Conservation (phyloP, 805 yeast species). For the Wickerhamiella nectarea region DNA sequence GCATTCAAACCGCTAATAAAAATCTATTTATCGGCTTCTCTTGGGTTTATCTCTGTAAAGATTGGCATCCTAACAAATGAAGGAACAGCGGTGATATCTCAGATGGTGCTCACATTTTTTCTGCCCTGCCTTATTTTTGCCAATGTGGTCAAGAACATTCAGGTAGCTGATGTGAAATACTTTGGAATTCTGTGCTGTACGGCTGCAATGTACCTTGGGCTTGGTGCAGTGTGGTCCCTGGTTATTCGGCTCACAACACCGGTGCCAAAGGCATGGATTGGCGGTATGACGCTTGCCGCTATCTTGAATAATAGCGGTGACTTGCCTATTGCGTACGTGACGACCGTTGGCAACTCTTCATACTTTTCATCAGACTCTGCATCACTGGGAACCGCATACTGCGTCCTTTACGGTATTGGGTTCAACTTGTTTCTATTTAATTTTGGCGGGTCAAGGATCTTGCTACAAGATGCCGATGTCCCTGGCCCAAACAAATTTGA, state of each 20-base stretch:
- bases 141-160: conserved; percentile 53
- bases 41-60: conserved; percentile 54
- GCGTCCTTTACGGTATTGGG: conserved; percentile 59
- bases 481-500: conserved; percentile 17
- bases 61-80: conserved; percentile 39
- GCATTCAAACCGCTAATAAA: conserved; percentile 80
- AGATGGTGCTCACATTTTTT: conserved; percentile 51
- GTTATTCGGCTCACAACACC: conserved; percentile 36
- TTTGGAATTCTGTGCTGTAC: conserved; percentile 51
- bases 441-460: conserved; percentile 56
- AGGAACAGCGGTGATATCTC: conserved; percentile 39
- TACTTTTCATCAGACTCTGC: conserved; percentile 46
- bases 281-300: conserved; percentile 62
- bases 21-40: conserved; percentile 54
- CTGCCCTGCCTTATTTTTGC: conserved; percentile 66
- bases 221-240: conserved; percentile 33
- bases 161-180: conserved; percentile 52
- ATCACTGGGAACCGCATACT: conserved; percentile 67
- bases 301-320: conserved; percentile 70
- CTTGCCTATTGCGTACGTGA: conserved; percentile 66
- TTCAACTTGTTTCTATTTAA: conserved; percentile 60
- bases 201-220: conserved; percentile 32
- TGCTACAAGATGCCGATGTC: conserved; percentile 53
- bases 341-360: conserved; percentile 50
- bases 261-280: conserved; percentile 60